phyloP scores from a whole-genome alignment of 176 grass and related monocot genomes.

The Themeda triandra region DNA sequence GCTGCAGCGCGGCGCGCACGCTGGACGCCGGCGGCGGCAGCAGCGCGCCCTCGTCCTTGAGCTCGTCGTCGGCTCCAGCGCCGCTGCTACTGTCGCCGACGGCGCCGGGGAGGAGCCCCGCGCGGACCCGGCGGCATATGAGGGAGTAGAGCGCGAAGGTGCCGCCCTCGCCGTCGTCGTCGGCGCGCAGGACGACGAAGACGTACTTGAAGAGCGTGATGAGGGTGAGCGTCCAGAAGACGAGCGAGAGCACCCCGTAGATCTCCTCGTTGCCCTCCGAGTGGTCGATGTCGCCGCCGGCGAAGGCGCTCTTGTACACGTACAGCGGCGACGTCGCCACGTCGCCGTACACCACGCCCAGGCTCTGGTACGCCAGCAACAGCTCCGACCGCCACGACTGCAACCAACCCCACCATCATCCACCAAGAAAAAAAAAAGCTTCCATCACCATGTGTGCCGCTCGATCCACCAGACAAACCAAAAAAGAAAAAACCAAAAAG shows the following conservation, averaged over 20 bases:
- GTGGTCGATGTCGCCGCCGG: constrained; percentile 85
- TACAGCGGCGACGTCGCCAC: constrained; percentile 87
- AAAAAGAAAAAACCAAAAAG: neutral
- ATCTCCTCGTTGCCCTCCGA: constrained; percentile 91
- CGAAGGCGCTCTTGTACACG: constrained; percentile 84
- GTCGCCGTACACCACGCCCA: constrained; percentile 91
- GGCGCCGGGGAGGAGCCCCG: constrained; percentile 46
- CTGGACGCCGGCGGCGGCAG: neutral
- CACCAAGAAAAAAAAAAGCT: neutral
- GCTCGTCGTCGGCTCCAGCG: constrained; percentile 43
- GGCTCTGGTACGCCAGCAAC: constrained; percentile 82
- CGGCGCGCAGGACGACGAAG: constrained; percentile 77
- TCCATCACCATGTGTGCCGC: neutral
- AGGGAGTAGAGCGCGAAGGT: constrained; percentile 98
- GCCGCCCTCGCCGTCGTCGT: constrained; percentile 88
- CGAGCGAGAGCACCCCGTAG: constrained; percentile 90
- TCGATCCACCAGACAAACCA: neutral
- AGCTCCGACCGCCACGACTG: constrained; percentile 57
- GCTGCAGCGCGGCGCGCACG: constrained; percentile 54
- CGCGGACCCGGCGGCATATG: constrained; percentile 67
- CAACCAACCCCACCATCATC: constrained; percentile 8
- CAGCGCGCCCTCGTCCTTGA: neutral
- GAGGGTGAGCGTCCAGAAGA: constrained; percentile 97
- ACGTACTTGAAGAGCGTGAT: constrained; percentile 91
- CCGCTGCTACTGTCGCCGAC: neutral